phyloP scores from a whole-genome alignment of 2,329 filamentous ascomycete species.

The Diplocarpon rosae region DNA sequence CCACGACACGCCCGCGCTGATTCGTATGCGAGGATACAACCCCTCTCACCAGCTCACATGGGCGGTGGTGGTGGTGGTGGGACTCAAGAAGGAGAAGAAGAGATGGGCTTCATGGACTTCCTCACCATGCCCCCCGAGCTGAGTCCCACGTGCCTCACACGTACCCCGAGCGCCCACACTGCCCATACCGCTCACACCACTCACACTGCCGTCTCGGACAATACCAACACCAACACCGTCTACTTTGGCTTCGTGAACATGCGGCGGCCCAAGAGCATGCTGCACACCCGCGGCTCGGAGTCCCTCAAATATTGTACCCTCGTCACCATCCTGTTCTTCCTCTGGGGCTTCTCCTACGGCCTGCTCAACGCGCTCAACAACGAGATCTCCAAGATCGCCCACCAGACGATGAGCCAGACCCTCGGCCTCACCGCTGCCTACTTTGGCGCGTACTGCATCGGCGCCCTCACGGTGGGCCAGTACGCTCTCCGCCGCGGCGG shows the following conservation, averaged over 20 bases:
- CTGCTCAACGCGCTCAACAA: constrained; percentile 72
- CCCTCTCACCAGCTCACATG: constrained; percentile 7
- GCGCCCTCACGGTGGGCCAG: constrained; percentile 57
- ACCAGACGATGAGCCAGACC: constrained; percentile 46
- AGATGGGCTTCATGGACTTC: constrained; percentile 22
- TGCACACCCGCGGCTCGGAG: constrained; percentile 50
- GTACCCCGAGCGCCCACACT: constrained; percentile 8
- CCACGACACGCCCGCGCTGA: not conserved
- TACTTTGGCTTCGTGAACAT: constrained; percentile 75
- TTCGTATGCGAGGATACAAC: constrained; percentile 3
- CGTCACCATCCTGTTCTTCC: constrained; percentile 72
- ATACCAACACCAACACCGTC: no score
- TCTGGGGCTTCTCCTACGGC: constrained; percentile 88
- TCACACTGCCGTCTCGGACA: constrained; percentile 14
- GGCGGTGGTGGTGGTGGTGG: constrained; percentile 10
- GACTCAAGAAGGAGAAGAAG: no score
- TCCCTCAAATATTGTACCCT: constrained; percentile 61
- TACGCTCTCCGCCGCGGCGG: constrained; percentile 61
- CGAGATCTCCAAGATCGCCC: constrained; percentile 51
- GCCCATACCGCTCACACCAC: no score
- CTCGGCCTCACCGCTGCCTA: constrained; percentile 60
- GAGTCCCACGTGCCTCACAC: not conserved
- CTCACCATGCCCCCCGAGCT: constrained; percentile 17
- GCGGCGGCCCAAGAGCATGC: constrained; percentile 56
- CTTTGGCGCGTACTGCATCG: constrained; percentile 61